Conservation (phyloP, 2,329 filamentous ascomycete species). For the Fusarium sp. region DNA sequence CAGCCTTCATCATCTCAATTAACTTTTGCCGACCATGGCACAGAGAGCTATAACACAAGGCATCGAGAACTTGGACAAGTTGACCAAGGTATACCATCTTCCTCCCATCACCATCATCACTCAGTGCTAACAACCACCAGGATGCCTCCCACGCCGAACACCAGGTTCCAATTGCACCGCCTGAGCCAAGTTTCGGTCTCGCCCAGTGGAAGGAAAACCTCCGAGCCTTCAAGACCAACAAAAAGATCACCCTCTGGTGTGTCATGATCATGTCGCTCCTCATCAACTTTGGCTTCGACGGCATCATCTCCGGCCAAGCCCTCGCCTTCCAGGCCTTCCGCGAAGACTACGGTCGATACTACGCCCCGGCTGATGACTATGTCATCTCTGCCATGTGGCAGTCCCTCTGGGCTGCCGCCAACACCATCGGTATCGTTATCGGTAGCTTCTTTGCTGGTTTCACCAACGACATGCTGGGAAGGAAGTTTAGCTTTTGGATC, state of each 20-base stretch:
- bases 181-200: neutral
- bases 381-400: neutral
- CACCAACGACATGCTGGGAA: neutral
- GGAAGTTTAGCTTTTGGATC: neutral
- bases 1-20: neutral
- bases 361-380: neutral
- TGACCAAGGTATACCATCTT: neutral
- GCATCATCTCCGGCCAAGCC: neutral
- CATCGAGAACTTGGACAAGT: neutral
- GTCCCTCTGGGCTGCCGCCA: neutral
- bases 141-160: neutral
- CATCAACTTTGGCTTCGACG: neutral
- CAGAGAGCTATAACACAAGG: neutral
- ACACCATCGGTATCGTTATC: neutral
- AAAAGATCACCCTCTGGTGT: neutral
- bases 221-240: neutral
- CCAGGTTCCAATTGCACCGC: neutral
- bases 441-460: neutral
- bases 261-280: neutral
- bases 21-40: neutral
- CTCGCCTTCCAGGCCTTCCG: neutral
- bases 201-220: neutral
- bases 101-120: neutral
- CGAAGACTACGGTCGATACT: neutral
- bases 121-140: neutral